Evolutionary conservation across 2,329 filamentous ascomycete species (phyloP).

Genomic region (Leptographium flavum): DNA sequence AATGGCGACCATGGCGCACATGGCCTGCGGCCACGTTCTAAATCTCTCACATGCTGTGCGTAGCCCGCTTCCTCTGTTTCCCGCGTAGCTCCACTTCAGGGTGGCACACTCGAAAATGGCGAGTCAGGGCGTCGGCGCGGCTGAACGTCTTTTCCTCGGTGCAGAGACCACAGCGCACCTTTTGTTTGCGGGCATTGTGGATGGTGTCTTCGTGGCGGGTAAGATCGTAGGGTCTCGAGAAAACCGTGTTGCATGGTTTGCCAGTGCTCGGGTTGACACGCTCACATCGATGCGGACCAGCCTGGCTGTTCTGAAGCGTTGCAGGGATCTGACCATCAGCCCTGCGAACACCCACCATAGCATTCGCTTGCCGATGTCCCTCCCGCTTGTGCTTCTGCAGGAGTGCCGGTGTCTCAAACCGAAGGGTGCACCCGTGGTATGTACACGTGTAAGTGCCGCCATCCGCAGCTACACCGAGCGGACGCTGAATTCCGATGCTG

Average conservation of each 20-base stretch:
- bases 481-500: slow-evolving; percentile 25
- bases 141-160: slow-evolving; percentile 96
- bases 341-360: slow-evolving; percentile 23
- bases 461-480: slow-evolving; percentile 53
- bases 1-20: too few species aligned
- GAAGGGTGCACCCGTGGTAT: slow-evolving; percentile 75
- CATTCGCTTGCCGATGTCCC: slow-evolving; percentile 65
- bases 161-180: slow-evolving; percentile 84
- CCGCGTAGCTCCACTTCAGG: slow-evolving; percentile 76
- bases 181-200: slow-evolving; percentile 86
- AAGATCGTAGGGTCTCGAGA: slow-evolving; percentile 90
- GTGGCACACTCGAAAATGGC: slow-evolving; percentile 90
- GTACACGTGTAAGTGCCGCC: slow-evolving; percentile 91
- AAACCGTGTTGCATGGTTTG: slow-evolving; percentile 87
- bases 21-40: not conserved
- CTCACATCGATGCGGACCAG: slow-evolving; percentile 84
- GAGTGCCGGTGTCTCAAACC: slow-evolving; percentile 76
- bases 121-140: slow-evolving; percentile 81
- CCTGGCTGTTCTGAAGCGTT: slow-evolving; percentile 63
- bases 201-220: slow-evolving; percentile 96
- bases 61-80: slow-evolving; percentile 31
- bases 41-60: not conserved
- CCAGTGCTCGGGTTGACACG: slow-evolving; percentile 89
- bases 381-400: slow-evolving; percentile 95
- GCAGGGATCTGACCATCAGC: slow-evolving; percentile 29